phyloP scores from a whole-genome alignment of 192 early-diverging fungal genomes.

The Jimgerdemannia lactiflua region DNA sequence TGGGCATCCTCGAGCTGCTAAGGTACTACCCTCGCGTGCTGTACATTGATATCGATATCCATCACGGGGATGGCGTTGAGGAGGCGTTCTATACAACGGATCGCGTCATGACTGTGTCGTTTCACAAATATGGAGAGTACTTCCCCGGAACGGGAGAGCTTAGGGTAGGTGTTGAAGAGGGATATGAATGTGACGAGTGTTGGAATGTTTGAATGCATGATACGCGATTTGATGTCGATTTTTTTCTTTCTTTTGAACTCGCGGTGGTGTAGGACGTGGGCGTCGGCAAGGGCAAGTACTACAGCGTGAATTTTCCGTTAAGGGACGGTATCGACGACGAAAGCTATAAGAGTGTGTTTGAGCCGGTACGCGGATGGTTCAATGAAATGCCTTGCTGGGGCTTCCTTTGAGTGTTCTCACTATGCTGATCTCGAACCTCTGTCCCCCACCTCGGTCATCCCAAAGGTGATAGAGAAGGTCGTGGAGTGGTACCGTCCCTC shows the following conservation, averaged over 20 bases:
- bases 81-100: constrained; percentile 93
- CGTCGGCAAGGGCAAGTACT: constrained; percentile 83
- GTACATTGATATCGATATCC: constrained; percentile 92
- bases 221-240: neutral
- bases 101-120: constrained; percentile 94
- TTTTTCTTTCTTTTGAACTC: neutral
- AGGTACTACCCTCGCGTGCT: constrained; percentile 87
- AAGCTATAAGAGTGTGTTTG: constrained; percentile 69
- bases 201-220: neutral
- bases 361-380: constrained; percentile 41
- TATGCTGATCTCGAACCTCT: neutral
- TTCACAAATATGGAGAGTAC: constrained; percentile 95
- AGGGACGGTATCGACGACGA: constrained; percentile 95
- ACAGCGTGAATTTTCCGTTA: constrained; percentile 93
- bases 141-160: constrained; percentile 94
- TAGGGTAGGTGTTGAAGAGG: constrained; percentile 21
- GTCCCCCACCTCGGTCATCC: neutral
- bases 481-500: constrained; percentile 93
- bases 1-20: constrained; percentile 47
- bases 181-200: neutral
- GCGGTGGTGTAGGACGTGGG: constrained; percentile 76
- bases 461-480: constrained; percentile 86
- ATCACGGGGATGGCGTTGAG: constrained; percentile 94
- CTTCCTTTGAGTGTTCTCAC: neutral
- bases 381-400: neutral